phyloP scores from a whole-genome alignment of 768 basidiomycete genomes.

The Boletus tylopilopsis region DNA sequence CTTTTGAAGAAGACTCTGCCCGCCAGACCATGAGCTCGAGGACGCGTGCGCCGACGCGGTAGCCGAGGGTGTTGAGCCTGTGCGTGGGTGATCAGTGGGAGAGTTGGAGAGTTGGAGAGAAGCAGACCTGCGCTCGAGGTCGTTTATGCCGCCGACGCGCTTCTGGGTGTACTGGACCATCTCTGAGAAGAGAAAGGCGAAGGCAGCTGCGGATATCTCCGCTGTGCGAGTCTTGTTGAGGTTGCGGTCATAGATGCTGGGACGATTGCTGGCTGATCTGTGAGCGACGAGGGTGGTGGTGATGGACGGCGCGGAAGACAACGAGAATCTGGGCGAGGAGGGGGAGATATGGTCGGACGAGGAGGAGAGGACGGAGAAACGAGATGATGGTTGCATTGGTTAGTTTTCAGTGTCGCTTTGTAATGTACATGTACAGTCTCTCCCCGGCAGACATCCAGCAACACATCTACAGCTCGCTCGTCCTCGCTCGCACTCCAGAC shows the following conservation, averaged over 20 bases:
- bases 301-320: conserved; percentile 43
- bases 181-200: conserved; percentile 90
- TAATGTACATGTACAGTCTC: no score
- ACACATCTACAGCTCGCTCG: conserved; percentile 74
- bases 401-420: no score
- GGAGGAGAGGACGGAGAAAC: not conserved
- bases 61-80: conserved; percentile 90
- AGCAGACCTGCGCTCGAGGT: conserved; percentile 84
- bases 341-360: conserved; percentile 34
- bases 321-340: conserved; percentile 66
- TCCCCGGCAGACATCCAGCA: conserved; percentile 59
- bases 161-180: conserved; percentile 96
- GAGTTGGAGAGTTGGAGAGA: not conserved
- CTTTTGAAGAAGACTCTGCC: conserved; percentile 71
- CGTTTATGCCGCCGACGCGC: conserved; percentile 90
- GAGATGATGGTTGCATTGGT: not conserved
- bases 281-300: conserved; percentile 32
- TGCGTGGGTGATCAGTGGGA: not conserved
- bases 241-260: conserved; percentile 85
- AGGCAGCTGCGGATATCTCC: conserved; percentile 82
- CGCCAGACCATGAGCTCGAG: conserved; percentile 85
- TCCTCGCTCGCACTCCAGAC: conserved; percentile 72
- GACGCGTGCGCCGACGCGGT: conserved; percentile 84
- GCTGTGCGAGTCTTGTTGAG: conserved; percentile 82
- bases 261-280: conserved; percentile 43